Base-by-base conservation (phyloP, 805 yeast genomes). In the Saturnispora quitensis region DNA sequence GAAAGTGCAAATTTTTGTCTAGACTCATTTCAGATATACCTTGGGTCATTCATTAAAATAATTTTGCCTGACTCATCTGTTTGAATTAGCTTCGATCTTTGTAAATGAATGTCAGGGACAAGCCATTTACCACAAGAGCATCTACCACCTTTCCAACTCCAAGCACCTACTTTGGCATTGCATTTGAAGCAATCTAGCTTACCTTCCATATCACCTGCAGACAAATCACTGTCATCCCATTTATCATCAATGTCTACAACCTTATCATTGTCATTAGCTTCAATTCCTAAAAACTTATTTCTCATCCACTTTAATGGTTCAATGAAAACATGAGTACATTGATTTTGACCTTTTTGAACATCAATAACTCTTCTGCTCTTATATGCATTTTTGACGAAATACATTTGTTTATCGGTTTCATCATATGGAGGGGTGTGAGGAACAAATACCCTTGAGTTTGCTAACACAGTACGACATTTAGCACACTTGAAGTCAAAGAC, bases 121-220 rank as follows among this genome's bases (percentile, higher is more conserved):
- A 91, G 83, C 99, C 99, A 93, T 60, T 80, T 81, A 2, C 97
- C 97, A 67, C 99, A 93, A 53, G 93, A 81, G 66, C 99, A 93
- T 60, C 95, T 72, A 2, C 91, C 81, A 0, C 99, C 99, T 61
- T 83, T 86, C 99, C 99, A 93, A 55, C 83, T 80, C 65, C 89
- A 93, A 0, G 88, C 89, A 13, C 99, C 99, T 2, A 93, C 79
- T 68, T 91, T 93, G 15, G 86, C 73, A 5, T 72, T 71, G 70
- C 99, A 93, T 61, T 83, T 84, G 2, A 93, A 93, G 66, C 99
- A 93, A 10, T 69, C 65, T 43, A 93, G 80, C 61, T 85, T 87
- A 2, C 99, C 99, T 65, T 91, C 97, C 8, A 93, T 60, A 48
- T 81, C 85, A 35, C 87, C 87, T 58, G 77, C 75, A 45, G 76